Conservation (phyloP, 129 eudicot species). For the Rutidosis leptorrhynchoides region DNA sequence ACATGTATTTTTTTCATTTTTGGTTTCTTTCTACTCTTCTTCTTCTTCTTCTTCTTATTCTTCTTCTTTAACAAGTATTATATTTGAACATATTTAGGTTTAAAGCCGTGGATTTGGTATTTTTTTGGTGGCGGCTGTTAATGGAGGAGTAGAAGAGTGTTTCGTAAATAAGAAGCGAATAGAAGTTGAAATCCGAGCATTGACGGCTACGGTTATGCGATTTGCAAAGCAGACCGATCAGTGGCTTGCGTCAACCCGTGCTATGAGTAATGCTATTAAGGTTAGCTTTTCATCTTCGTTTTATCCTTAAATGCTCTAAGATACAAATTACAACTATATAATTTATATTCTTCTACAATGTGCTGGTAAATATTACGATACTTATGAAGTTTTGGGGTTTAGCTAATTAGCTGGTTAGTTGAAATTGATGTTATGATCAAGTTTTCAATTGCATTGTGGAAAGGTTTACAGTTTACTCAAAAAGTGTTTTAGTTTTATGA, state of each 20-base stretch:
- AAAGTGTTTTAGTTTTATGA: background rate
- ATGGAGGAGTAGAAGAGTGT: slow-evolving; percentile 63
- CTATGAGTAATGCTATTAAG: slow-evolving; percentile 78
- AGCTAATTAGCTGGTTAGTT: background rate
- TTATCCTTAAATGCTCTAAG: background rate
- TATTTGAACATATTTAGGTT: no score
- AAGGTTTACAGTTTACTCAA: background rate
- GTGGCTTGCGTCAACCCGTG: slow-evolving; percentile 84
- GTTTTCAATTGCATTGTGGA: background rate
- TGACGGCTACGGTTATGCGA: slow-evolving; percentile 47
- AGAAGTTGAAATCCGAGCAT: slow-evolving; percentile 72
- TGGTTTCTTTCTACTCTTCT: no score
- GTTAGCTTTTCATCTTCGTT: slow-evolving; percentile 21
- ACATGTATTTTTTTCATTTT: no score
- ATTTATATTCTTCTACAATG: background rate
- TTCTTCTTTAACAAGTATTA: no score
- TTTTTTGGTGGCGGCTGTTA: no score
- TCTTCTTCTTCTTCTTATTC: no score
- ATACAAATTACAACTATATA: background rate
- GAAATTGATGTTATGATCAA: background rate
- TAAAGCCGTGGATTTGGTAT: no score
- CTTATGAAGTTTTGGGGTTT: background rate
- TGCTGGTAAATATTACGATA: background rate
- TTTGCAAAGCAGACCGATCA: slow-evolving; percentile 72
- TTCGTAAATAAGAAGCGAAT: slow-evolving; percentile 80